These are phyloP conservation scores for Candida chauliodis DNA, from an alignment of 805 yeast genomes.

Conservation along the genomic window DNA sequence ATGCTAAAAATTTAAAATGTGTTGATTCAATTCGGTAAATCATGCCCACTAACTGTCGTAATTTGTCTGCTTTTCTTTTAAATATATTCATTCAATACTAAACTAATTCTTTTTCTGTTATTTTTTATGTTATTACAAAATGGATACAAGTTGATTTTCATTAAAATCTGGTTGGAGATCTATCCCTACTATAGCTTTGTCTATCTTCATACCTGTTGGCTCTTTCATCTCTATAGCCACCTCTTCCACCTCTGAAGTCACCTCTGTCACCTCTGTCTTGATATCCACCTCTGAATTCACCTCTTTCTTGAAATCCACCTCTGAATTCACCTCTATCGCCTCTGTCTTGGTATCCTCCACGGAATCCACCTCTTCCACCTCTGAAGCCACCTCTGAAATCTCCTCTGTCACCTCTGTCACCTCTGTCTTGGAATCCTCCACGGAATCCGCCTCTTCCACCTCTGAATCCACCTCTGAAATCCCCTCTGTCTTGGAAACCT, in stretches of 20 bases:
- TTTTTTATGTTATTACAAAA: background rate
- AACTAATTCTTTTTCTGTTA: slow-evolving; percentile 1
- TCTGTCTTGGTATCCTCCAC: slow-evolving; percentile 39
- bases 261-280: slow-evolving; percentile 37
- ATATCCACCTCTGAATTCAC: slow-evolving; percentile 30
- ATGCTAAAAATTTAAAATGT: no score
- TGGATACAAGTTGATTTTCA: slow-evolving; percentile 1
- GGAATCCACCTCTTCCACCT: slow-evolving; percentile 26
- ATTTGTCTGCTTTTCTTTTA: no score
- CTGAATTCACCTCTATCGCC: slow-evolving; percentile 40
- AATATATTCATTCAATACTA: slow-evolving; percentile 6
- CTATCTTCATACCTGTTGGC: slow-evolving; percentile 22
- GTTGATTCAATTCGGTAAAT: no score
- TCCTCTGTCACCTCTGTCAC: slow-evolving; percentile 38
- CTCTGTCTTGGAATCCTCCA: slow-evolving; percentile 34
- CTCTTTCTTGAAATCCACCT: slow-evolving; percentile 32
- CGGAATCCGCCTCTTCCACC: slow-evolving; percentile 32
- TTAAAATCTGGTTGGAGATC: slow-evolving; percentile 75
- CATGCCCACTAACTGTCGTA: no score
- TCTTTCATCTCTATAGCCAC: slow-evolving; percentile 39
- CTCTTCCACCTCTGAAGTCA: slow-evolving; percentile 41
- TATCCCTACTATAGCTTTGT: slow-evolving; percentile 39
- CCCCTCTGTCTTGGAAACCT: slow-evolving; percentile 30
- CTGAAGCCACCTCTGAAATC: slow-evolving; percentile 36
- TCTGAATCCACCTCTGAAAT: slow-evolving; percentile 27